Percentiles rank a stretch among this genome's conserved stretches.
phyloP scores from a whole-genome alignment of 805 yeast genomes.

The Yarrowia porcina region DNA sequence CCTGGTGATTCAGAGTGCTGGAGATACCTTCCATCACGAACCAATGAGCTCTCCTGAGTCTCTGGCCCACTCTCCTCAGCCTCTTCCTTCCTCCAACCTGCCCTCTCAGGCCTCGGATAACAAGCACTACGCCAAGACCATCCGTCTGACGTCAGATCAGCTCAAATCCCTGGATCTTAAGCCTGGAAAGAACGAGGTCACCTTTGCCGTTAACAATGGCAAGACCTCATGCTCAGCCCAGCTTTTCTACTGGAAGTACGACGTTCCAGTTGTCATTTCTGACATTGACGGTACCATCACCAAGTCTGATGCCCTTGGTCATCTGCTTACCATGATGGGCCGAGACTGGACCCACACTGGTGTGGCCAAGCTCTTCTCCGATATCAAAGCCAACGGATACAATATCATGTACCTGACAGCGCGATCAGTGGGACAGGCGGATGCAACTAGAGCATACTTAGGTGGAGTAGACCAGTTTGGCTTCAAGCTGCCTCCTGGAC shows the following conservation, averaged over 20 bases:
- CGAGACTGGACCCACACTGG: conserved; percentile 98
- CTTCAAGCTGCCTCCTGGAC: conserved; percentile 74
- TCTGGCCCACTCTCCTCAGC: conserved; percentile 5
- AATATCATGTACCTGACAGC: conserved; percentile 92
- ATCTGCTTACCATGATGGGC: conserved; percentile 87
- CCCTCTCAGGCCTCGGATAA: conserved; percentile 30
- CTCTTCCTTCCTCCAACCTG: conserved; percentile 14
- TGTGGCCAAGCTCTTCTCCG: conserved; percentile 87
- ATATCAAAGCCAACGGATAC: conserved; percentile 82
- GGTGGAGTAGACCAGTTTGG: conserved; percentile 76
- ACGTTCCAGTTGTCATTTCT: conserved; percentile 87
- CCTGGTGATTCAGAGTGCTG: conserved; percentile 33
- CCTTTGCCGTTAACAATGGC: conserved; percentile 79
- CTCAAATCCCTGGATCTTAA: conserved; percentile 66
- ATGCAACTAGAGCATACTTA: conserved; percentile 80
- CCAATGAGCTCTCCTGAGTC: conserved; percentile 27
- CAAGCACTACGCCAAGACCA: conserved; percentile 67
- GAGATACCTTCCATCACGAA: conserved; percentile 26
- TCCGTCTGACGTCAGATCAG: conserved; percentile 89
- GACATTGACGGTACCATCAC: conserved; percentile 98
- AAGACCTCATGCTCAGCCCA: conserved; percentile 71
- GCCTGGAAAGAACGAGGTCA: conserved; percentile 73
- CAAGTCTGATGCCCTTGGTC: conserved; percentile 96
- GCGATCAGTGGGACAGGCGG: conserved; percentile 93
- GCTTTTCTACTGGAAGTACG: conserved; percentile 77